phyloP scores from a whole-genome alignment of 2,329 filamentous ascomycete species.

The Penicillium psychrosexuale region DNA sequence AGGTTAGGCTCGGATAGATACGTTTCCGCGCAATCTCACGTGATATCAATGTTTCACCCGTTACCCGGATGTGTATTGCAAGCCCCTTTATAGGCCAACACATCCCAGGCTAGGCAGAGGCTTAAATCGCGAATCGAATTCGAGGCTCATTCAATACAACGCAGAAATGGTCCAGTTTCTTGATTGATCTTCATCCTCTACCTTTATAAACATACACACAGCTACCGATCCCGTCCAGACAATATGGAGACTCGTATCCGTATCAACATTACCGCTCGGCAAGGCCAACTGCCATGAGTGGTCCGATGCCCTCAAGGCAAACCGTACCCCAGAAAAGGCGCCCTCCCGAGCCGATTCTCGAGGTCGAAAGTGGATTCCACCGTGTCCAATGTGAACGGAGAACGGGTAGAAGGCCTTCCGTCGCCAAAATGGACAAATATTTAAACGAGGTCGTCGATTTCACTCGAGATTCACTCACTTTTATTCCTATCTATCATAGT shows the following conservation, averaged over 20 bases:
- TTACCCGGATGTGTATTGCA: neutral
- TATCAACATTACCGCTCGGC: conserved; percentile 12
- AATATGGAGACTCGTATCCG: neutral
- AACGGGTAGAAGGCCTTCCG: conserved; percentile 9
- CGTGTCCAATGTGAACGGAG: conserved; percentile 5
- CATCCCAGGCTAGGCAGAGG: neutral
- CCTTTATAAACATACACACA: neutral
- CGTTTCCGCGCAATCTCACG: neutral
- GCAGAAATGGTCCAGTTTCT: neutral
- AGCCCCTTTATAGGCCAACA: neutral
- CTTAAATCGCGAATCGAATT: neutral
- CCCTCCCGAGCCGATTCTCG: neutral
- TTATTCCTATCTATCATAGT: neutral
- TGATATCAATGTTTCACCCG: neutral
- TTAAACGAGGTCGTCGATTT: neutral
- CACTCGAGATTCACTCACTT: neutral
- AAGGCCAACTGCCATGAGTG: neutral
- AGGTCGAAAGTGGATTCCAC: conserved; percentile 2
- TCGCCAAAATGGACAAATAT: conserved; percentile 1
- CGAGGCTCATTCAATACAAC: too few relatives aligned
- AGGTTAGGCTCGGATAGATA: conserved; percentile 19
- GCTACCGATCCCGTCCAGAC: neutral
- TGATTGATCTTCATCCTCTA: neutral
- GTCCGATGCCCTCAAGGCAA: neutral
- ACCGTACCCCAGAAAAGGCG: conserved; percentile 2